These are phyloP conservation scores for Trifolium dubium DNA, from an alignment of 306 rosid genomes.

Conservation along the genomic window DNA sequence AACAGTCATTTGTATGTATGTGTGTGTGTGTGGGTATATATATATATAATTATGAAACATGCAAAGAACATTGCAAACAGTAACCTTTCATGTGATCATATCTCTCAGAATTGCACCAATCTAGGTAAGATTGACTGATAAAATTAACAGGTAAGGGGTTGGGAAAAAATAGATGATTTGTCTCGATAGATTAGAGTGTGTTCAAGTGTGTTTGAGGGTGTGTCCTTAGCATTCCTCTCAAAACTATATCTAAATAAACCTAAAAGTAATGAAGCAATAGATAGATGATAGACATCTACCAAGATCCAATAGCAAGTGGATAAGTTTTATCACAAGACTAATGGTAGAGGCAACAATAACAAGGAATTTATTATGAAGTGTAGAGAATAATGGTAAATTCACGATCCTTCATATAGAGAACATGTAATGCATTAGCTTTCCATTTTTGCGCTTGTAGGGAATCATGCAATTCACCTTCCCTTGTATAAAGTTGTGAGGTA, in stretches of 20 bases:
- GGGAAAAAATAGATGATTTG: neutral
- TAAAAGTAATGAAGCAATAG: slow-evolving; percentile 15
- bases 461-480: slow-evolving; percentile 24
- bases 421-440: slow-evolving; percentile 19
- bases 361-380: slow-evolving; percentile 2
- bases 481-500: neutral
- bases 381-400: slow-evolving; percentile 9
- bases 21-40: too few relatives aligned
- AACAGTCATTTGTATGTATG: slow-evolving; percentile 16
- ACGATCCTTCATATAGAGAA: neutral
- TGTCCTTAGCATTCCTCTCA: neutral
- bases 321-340: slow-evolving; percentile 5
- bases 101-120: neutral
- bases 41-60: slow-evolving; percentile 4
- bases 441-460: neutral
- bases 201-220: neutral
- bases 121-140: neutral
- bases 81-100: neutral
- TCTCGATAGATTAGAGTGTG: neutral
- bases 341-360: neutral
- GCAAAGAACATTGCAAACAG: slow-evolving; percentile 4
- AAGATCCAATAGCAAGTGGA: neutral
- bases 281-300: slow-evolving; percentile 22
- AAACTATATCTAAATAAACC: slow-evolving; percentile 7
- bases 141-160: neutral